phyloP scores from a whole-genome alignment of 148 eudicot species.

The Talinum fruticosum region DNA sequence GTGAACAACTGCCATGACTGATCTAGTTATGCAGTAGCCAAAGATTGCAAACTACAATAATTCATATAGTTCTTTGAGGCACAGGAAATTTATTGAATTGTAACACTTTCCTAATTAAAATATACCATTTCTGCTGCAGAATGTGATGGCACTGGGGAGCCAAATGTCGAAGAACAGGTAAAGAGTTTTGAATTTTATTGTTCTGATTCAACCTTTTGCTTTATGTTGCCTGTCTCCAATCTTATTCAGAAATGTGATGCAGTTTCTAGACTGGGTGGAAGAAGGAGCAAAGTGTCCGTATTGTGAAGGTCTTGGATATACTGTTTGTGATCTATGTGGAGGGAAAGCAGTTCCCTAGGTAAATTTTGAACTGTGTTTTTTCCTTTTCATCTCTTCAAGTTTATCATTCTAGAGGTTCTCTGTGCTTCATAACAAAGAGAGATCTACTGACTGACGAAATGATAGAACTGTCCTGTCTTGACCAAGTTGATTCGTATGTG shows the following conservation, averaged over 20 bases:
- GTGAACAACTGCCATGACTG: not conserved
- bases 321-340: slow-evolving; percentile 60
- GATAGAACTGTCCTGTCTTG: not conserved
- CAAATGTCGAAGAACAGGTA: slow-evolving; percentile 87
- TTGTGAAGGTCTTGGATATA: slow-evolving; percentile 78
- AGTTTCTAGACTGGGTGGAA: slow-evolving; percentile 95
- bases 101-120: slow-evolving; percentile 4
- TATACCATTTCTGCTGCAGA: slow-evolving; percentile 48
- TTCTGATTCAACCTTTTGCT: not conserved
- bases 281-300: slow-evolving; percentile 83
- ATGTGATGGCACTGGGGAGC: slow-evolving; percentile 95
- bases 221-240: slow-evolving; percentile 9
- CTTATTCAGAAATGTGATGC: slow-evolving; percentile 30
- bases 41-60: not conserved
- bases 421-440: not conserved
- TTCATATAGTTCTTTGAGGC: not conserved
- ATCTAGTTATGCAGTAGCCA: not conserved
- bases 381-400: not conserved
- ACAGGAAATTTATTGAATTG: not conserved
- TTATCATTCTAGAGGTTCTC: slow-evolving; percentile 12
- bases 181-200: not conserved
- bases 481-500: not conserved
- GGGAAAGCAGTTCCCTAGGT: slow-evolving; percentile 38
- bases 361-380: not conserved
- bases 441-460: not conserved